Evolutionary conservation across 2,329 filamentous ascomycete genomes (phyloP).

Genomic region (Cladosporium colombiae): DNA sequence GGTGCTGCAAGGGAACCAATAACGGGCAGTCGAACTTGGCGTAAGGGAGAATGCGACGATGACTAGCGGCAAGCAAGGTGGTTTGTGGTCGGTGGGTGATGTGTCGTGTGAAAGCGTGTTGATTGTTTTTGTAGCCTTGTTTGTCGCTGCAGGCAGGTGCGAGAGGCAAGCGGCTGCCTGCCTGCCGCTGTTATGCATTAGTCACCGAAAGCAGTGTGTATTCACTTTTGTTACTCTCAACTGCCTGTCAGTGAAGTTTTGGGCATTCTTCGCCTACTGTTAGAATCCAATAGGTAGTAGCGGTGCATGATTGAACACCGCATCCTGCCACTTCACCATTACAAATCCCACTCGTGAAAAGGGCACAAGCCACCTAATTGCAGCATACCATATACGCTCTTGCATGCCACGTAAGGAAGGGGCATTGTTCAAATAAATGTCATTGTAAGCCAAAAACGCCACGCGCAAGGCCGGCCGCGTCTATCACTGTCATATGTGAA

Average conservation of each 20-base stretch:
- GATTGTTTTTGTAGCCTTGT: neutral
- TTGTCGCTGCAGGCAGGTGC: neutral
- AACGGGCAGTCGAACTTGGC: neutral
- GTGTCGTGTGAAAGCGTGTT: neutral
- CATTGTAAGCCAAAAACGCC: slow-evolving; percentile 21
- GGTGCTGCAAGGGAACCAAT: neutral
- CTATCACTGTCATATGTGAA: slow-evolving; percentile 22
- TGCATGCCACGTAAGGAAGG: neutral
- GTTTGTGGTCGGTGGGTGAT: neutral
- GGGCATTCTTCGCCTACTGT: neutral
- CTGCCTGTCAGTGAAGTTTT: neutral
- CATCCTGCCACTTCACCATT: neutral
- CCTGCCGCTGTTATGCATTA: neutral
- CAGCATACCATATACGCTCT: neutral
- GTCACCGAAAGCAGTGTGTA: neutral
- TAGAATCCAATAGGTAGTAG: neutral
- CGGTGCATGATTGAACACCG: neutral
- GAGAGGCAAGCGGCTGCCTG: neutral
- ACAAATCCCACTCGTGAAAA: neutral
- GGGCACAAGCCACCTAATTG: neutral
- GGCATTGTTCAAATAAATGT: slow-evolving; percentile 15
- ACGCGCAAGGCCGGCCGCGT: slow-evolving; percentile 17
- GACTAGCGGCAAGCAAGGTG: neutral
- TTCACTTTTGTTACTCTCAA: neutral
- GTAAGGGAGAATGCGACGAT: neutral